Conservation (phyloP, 177 flowering plant genomes). For the Vitis hybrid region DNA sequence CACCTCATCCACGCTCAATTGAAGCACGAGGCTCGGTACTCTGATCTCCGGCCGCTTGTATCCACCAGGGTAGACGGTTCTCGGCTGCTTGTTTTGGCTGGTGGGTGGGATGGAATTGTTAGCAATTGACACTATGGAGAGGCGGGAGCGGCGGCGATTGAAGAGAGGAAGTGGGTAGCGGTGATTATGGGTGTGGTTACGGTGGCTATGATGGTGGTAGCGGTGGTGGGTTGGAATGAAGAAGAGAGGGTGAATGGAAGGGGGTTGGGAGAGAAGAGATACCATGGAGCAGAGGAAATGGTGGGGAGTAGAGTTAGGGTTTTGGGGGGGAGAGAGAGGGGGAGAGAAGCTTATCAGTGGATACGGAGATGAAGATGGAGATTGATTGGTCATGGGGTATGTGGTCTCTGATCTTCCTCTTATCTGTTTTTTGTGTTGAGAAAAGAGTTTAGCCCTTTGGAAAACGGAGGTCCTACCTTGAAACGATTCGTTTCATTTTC, state of each 20-base stretch:
- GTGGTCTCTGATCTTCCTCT: no score
- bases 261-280: slow-evolving; percentile 25
- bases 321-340: slow-evolving; percentile 1
- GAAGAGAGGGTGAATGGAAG: slow-evolving; percentile 18
- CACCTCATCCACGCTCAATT: slow-evolving; percentile 54
- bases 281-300: slow-evolving; percentile 23
- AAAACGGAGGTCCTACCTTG: no score
- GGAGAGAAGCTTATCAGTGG: background rate
- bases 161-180: slow-evolving; percentile 12
- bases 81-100: slow-evolving; percentile 24
- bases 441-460: no score
- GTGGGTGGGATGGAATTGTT: background rate
- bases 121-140: slow-evolving; percentile 8
- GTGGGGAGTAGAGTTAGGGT: background rate
- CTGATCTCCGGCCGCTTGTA: slow-evolving; percentile 80
- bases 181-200: slow-evolving; percentile 9
- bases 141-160: slow-evolving; percentile 11
- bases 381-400: no score
- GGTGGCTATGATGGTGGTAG: slow-evolving; percentile 11
- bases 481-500: no score
- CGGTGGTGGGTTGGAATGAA: slow-evolving; percentile 8
- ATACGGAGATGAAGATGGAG: background rate
- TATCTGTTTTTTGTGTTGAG: no score
- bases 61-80: slow-evolving; percentile 83
- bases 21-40: slow-evolving; percentile 70